phyloP scores from a whole-genome alignment of 495 filamentous ascomycete species.

The Daldinia vernicosa region DNA sequence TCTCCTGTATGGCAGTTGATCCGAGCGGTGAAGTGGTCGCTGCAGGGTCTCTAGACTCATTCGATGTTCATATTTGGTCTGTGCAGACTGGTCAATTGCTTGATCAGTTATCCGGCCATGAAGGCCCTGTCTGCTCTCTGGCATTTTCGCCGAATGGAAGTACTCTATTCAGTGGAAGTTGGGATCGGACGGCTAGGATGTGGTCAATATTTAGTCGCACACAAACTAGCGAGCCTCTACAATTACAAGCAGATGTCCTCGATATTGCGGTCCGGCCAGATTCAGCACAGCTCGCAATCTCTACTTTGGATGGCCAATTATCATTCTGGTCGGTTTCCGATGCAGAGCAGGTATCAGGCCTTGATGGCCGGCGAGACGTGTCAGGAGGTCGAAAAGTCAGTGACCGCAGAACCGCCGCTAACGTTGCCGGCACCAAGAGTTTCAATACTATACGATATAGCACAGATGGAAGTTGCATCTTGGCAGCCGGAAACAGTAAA shows the following conservation, averaged over 20 bases:
- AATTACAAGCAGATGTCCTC: conserved; percentile 88
- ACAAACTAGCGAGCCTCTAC: conserved; percentile 92
- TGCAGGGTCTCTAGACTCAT: conserved; percentile 92
- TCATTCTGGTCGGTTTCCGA: conserved; percentile 95
- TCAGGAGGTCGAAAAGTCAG: conserved; percentile 88
- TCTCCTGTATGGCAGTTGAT: conserved; percentile 94
- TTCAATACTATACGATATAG: conserved; percentile 91
- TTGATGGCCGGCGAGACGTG: conserved; percentile 90
- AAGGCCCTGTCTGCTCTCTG: conserved; percentile 87
- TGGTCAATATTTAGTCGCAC: conserved; percentile 95
- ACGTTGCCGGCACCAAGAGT: conserved; percentile 84
- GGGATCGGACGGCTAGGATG: conserved; percentile 92
- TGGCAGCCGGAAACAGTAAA: conserved; percentile 94
- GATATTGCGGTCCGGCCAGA: conserved; percentile 89
- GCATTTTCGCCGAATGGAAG: conserved; percentile 88
- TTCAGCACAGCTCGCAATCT: conserved; percentile 87
- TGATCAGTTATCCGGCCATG: conserved; percentile 89
- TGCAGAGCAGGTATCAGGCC: conserved; percentile 78
- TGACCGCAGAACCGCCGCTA: conserved; percentile 90
- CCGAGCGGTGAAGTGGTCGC: conserved; percentile 95
- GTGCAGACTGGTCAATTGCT: conserved; percentile 97
- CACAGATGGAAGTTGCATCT: conserved; percentile 86
- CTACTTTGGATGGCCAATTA: conserved; percentile 90
- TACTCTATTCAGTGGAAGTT: conserved; percentile 86
- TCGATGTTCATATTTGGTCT: conserved; percentile 97